Evolutionary conservation across 1,139 yeast species (phyloP).

Genomic region (Candida buenavistaensis): DNA sequence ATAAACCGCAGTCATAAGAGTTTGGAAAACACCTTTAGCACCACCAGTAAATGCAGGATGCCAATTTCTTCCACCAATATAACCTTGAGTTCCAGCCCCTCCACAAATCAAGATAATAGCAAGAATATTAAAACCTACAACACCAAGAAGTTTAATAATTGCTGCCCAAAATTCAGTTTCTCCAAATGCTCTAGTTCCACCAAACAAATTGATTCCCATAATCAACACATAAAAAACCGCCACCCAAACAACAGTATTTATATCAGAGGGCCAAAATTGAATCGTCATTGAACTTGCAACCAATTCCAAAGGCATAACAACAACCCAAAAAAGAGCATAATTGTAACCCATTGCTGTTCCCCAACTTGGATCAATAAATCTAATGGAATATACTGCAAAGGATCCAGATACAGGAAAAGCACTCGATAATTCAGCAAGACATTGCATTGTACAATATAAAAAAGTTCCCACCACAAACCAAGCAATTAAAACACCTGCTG

Average conservation of each 20-base stretch:
- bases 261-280: conserved; percentile 58
- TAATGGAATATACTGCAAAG: conserved; percentile 64
- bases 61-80: conserved; percentile 59
- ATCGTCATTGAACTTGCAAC: conserved; percentile 73
- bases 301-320: conserved; percentile 67
- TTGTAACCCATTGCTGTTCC: conserved; percentile 78
- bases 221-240: conserved; percentile 61
- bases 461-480: conserved; percentile 45
- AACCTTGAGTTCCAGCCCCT: conserved; percentile 53
- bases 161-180: conserved; percentile 68
- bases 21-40: conserved; percentile 52
- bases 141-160: conserved; percentile 58
- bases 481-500: conserved; percentile 39
- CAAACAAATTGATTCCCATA: conserved; percentile 49
- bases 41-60: conserved; percentile 60
- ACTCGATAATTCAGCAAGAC: conserved; percentile 68
- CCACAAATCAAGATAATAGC: conserved; percentile 72
- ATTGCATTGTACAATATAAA: conserved; percentile 66
- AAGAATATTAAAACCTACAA: conserved; percentile 65
- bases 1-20: conserved; percentile 43
- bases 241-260: conserved; percentile 69
- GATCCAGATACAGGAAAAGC: conserved; percentile 71
- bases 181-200: conserved; percentile 66
- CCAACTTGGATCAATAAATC: conserved; percentile 69
- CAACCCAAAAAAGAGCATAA: conserved; percentile 68